Conservation (phyloP, 2,329 filamentous ascomycete species). For the Aspergillus sp. region DNA sequence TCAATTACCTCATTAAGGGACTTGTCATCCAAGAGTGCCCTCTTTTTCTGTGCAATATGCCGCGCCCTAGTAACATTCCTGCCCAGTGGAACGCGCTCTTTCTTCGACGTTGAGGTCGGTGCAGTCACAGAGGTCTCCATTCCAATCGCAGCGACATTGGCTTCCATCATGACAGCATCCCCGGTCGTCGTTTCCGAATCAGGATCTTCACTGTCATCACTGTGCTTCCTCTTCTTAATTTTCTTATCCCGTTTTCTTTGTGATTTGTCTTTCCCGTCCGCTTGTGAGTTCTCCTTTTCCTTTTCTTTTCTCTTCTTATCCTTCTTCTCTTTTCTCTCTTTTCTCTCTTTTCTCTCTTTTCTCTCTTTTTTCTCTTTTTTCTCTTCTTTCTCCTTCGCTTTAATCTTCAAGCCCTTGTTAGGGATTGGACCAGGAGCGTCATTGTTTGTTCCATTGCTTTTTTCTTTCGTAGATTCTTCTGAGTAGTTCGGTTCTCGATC, state of each 20-base stretch:
- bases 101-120: slow-evolving; percentile 43
- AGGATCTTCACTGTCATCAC: slow-evolving; percentile 25
- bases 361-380: slow-evolving; percentile 15
- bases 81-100: slow-evolving; percentile 44
- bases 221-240: slow-evolving; percentile 29
- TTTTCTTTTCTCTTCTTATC: slow-evolving; percentile 18
- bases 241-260: slow-evolving; percentile 28
- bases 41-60: slow-evolving; percentile 82
- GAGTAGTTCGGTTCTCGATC: slow-evolving; percentile 46
- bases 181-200: slow-evolving; percentile 4
- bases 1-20: slow-evolving; percentile 73
- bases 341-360: slow-evolving; percentile 28
- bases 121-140: slow-evolving; percentile 31
- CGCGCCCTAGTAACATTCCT: slow-evolving; percentile 70
- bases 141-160: slow-evolving; percentile 24
- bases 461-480: slow-evolving; percentile 6
- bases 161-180: background rate
- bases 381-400: slow-evolving; percentile 16
- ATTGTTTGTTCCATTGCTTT: slow-evolving; percentile 6
- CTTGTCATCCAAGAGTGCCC: slow-evolving; percentile 71
- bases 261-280: slow-evolving; percentile 14
- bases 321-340: slow-evolving; percentile 30
- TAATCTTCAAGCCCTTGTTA: slow-evolving; percentile 10
- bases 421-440: slow-evolving; percentile 9
- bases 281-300: slow-evolving; percentile 15